Percentiles rank a stretch among this genome's conserved stretches.
Evolutionary conservation across 345 rosid species (phyloP).

Genomic region (Sisymbrium irio): DNA sequence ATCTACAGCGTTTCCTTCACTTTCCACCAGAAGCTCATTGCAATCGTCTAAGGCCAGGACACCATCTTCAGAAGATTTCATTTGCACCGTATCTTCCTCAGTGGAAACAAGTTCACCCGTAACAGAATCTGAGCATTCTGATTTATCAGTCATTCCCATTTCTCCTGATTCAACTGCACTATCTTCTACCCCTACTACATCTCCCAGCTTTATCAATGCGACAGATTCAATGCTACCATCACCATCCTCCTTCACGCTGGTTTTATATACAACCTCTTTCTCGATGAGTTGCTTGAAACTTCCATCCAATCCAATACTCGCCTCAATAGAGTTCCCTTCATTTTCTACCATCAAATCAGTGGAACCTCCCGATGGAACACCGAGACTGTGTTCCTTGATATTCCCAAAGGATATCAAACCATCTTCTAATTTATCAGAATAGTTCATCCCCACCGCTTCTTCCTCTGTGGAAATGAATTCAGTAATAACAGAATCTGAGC

Average conservation of each 20-base stretch:
- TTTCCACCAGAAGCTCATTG: conserved; percentile 15
- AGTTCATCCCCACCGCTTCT: not conserved
- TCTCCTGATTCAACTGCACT: conserved; percentile 10
- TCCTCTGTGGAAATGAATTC: conserved; percentile 16
- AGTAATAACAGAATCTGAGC: conserved; percentile 16
- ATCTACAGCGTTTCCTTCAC: conserved; percentile 11
- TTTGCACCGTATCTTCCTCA: conserved; percentile 6
- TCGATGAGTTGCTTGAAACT: conserved; percentile 1
- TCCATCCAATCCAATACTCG: not conserved
- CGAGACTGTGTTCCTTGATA: not conserved
- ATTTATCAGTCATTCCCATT: too few species aligned
- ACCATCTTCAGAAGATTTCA: conserved; percentile 11
- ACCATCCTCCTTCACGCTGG: conserved; percentile 4
- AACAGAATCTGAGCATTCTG: too few species aligned
- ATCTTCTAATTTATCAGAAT: not conserved
- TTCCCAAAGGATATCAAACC: conserved; percentile 20
- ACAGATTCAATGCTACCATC: not conserved
- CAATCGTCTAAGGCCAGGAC: conserved; percentile 5
- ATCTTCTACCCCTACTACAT: conserved; percentile 26
- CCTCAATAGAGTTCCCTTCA: too few species aligned
- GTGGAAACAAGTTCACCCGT: conserved; percentile 2
- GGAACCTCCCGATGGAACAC: conserved; percentile 8
- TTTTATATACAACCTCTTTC: not conserved
- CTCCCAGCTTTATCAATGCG: not conserved
- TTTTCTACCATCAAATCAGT: conserved; percentile 14